phyloP scores from a whole-genome alignment of 2,329 filamentous ascomycete genomes.

The Keithomyces neogunnii region DNA sequence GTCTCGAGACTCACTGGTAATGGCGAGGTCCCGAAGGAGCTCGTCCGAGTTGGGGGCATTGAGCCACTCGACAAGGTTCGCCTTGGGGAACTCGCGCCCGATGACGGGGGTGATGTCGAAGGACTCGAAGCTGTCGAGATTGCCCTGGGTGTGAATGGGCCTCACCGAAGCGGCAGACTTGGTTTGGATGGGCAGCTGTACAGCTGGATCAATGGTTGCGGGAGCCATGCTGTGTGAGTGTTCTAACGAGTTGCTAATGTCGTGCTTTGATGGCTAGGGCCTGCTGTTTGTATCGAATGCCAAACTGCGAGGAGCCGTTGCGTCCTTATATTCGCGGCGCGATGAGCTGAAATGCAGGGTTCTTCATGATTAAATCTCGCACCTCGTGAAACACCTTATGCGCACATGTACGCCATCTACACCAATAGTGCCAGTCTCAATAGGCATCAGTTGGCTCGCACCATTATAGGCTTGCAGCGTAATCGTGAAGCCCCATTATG shows the following conservation, averaged over 20 bases:
- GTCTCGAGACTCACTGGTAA: slow-evolving; percentile 43
- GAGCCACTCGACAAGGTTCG: slow-evolving; percentile 52
- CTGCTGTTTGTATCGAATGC: too few species aligned
- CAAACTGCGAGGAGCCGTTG: too few species aligned
- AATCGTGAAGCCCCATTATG: too few species aligned
- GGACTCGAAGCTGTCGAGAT: slow-evolving; percentile 40
- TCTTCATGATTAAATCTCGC: too few species aligned
- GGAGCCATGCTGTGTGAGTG: slow-evolving; percentile 6
- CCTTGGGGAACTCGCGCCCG: slow-evolving; percentile 50
- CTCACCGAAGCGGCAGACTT: slow-evolving; percentile 8
- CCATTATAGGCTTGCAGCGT: too few species aligned
- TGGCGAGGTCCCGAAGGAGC: slow-evolving; percentile 56
- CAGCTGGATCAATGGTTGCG: slow-evolving; percentile 7
- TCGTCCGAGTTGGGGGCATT: slow-evolving; percentile 54
- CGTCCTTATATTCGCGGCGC: too few species aligned
- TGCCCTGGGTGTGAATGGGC: slow-evolving; percentile 41
- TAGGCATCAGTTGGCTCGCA: too few species aligned
- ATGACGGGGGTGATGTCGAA: slow-evolving; percentile 56
- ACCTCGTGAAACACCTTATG: too few species aligned
- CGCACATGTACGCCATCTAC: too few species aligned
- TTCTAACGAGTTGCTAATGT: background rate
- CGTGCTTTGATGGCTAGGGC: too few species aligned
- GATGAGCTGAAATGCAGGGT: too few species aligned
- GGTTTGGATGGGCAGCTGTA: slow-evolving; percentile 5
- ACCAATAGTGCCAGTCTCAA: too few species aligned